These are phyloP conservation scores for Camellia granthamiana DNA, from an alignment of 148 eudicot genomes.

Conservation along the genomic window DNA sequence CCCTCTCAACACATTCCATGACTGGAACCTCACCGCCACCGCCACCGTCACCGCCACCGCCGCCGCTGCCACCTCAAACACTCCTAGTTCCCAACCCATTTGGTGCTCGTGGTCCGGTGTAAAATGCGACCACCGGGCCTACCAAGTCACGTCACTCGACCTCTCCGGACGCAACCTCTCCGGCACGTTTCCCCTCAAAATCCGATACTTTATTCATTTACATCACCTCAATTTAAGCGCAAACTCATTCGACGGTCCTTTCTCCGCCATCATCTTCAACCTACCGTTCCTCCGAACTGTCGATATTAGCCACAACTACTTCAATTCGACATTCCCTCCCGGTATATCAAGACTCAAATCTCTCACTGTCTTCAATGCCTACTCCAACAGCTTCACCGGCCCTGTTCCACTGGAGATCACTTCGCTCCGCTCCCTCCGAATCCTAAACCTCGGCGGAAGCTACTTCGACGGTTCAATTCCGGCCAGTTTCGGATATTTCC, in stretches of 20 bases:
- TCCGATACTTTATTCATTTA: slow-evolving; percentile 40
- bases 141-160: slow-evolving; percentile 48
- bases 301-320: slow-evolving; percentile 68
- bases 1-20: slow-evolving; percentile 56
- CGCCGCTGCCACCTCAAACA: slow-evolving; percentile 13
- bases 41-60: slow-evolving; percentile 16
- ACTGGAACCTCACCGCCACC: slow-evolving; percentile 51
- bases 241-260: slow-evolving; percentile 51
- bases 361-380: slow-evolving; percentile 53
- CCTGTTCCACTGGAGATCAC: slow-evolving; percentile 53
- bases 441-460: slow-evolving; percentile 85
- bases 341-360: slow-evolving; percentile 58
- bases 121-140: slow-evolving; percentile 39
- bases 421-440: slow-evolving; percentile 39
- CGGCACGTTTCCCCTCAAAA: slow-evolving; percentile 49
- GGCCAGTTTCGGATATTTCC: slow-evolving; percentile 44
- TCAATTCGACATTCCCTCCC: slow-evolving; percentile 59
- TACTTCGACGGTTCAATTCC: slow-evolving; percentile 79
- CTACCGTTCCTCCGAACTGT: slow-evolving; percentile 51
- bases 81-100: slow-evolving; percentile 29
- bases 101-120: slow-evolving; percentile 89
- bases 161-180: slow-evolving; percentile 68
- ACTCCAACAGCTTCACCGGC: slow-evolving; percentile 79
- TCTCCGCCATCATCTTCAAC: slow-evolving; percentile 47
- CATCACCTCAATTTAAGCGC: slow-evolving; percentile 58